Evolutionary conservation across 805 yeast genomes (phyloP), one percentile per base, ranked within the genome.

Genomic region (Blastobotrys americana): DNA sequence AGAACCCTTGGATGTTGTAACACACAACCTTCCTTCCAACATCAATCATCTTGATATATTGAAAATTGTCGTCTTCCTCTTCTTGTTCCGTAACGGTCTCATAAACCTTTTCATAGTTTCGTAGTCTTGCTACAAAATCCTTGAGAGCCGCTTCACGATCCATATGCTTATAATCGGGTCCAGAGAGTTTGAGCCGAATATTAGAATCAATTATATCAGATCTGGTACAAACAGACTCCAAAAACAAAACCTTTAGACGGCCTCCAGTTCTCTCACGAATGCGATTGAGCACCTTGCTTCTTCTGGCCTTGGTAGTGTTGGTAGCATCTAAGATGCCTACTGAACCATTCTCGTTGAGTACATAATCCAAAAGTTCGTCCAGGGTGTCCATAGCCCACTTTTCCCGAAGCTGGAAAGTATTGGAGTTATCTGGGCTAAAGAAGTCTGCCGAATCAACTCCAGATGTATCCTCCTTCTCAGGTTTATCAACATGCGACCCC

Each of bases 261-360:
- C 70, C 70, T 19, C 55, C 59, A 19, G 65, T 53, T 23, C 71
- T 69, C 52, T 74, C 69, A 41, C 55, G 49, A 43, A 64, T 58
- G 28, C 61, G 51, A 28, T 61, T 63, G 52, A 82, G 67, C 35
- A 90, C 76, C 67, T 74, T 69, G 22, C 70, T 69, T 53, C 98
- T 72, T 55, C 95, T 74, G 28, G 73, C 77, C 42, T 73, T 68
- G 1, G 96, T 88, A 25, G 88, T 82, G 63, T 90, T 89, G 2
- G 96, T 87, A 18, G 96, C 97, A 64, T 93, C 98, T 45, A 89
- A 70, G 6, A 90, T 86, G 2, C 97, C 98, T 5, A 90, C 96
- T 4, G 89, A 80, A 2, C 97, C 97, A 25, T 80, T 77, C 0
- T 87, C 94, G 10, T 77, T 72, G 39, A 88, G 61, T 3, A 93